Conservation (phyloP, 1,284 basidiomycete genomes). For the Heimioporus retisporus region DNA sequence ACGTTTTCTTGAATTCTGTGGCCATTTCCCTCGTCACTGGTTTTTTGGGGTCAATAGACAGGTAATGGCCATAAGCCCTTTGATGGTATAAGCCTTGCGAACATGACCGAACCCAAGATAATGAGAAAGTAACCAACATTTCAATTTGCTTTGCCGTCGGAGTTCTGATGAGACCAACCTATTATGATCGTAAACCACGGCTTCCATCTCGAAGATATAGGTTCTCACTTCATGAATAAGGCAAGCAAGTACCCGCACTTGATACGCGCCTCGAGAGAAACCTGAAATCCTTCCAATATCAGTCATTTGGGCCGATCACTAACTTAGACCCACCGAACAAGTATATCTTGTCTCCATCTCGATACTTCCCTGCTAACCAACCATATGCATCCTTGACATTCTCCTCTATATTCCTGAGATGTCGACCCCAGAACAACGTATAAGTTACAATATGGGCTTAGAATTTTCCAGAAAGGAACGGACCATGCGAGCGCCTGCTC, state of each 20-base stretch:
- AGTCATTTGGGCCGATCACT: conserved; percentile 30
- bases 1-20: conserved; percentile 42
- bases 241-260: not conserved
- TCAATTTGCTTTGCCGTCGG: conserved; percentile 1
- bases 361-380: conserved; percentile 48
- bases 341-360: conserved; percentile 45
- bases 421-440: not conserved
- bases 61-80: conserved; percentile 42
- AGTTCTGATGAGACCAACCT: not conserved
- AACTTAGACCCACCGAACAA: conserved; percentile 44
- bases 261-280: not conserved
- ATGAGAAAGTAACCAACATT: conserved; percentile 6
- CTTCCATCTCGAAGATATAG: not conserved
- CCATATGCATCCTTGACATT: conserved; percentile 43
- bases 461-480: not conserved
- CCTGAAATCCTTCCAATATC: conserved; percentile 20
- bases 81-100: conserved; percentile 1
- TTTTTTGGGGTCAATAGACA: conserved; percentile 11
- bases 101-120: not conserved
- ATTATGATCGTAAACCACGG: not conserved
- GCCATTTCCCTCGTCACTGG: conserved; percentile 6
- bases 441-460: not conserved
- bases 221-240: not conserved
- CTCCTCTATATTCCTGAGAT: conserved; percentile 23
- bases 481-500: conserved; percentile 19